phyloP scores from a whole-genome alignment of 2,329 filamentous ascomycete genomes.

The Cladophialophora yegresii region DNA sequence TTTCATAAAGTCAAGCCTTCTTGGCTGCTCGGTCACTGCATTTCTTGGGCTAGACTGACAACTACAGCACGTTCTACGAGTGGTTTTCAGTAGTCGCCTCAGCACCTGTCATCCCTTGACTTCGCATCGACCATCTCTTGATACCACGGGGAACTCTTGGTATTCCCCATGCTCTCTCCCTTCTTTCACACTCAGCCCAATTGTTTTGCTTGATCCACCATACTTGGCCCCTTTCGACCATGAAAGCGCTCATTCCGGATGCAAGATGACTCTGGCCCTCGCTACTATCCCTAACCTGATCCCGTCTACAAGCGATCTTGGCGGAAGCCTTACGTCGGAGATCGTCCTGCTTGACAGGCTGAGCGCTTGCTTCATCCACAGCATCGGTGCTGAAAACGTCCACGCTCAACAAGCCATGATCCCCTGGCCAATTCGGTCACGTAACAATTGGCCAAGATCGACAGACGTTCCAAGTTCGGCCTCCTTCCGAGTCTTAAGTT shows the following conservation, averaged over 20 bases:
- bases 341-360: conserved; percentile 6
- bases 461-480: neutral
- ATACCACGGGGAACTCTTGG: neutral
- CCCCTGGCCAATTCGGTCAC: conserved; percentile 19
- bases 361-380: conserved; percentile 8
- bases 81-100: conserved; percentile 3
- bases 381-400: conserved; percentile 3
- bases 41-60: neutral
- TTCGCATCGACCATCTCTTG: conserved; percentile 5
- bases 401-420: conserved; percentile 1
- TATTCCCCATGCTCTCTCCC: neutral
- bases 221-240: neutral
- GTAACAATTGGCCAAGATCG: conserved; percentile 19
- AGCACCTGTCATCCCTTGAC: conserved; percentile 10
- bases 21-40: conserved; percentile 9
- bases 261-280: neutral
- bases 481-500: neutral
- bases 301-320: conserved; percentile 2
- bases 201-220: neutral
- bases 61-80: neutral
- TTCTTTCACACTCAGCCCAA: neutral
- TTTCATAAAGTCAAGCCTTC: conserved; percentile 14
- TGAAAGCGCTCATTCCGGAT: conserved; percentile 5
- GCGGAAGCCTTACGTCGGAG: conserved; percentile 22
- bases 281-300: neutral